phyloP scores from a whole-genome alignment of 192 early-diverging fungal species.

The Podochytrium sp. region DNA sequence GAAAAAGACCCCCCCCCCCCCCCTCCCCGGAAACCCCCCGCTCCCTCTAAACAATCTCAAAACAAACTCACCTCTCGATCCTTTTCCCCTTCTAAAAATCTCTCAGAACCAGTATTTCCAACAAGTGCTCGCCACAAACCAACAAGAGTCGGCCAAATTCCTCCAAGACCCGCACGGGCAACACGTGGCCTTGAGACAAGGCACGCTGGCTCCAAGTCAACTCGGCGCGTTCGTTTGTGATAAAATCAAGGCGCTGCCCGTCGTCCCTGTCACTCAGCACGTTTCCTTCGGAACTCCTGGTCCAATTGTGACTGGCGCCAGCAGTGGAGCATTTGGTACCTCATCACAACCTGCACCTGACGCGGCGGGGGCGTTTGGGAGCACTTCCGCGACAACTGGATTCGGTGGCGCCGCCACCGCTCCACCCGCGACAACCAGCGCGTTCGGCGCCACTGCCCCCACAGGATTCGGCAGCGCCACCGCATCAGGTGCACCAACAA shows the following conservation, averaged over 20 bases:
- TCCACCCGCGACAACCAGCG: not conserved
- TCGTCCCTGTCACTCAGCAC: not conserved
- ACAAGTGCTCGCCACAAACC: not conserved
- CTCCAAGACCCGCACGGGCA: not conserved
- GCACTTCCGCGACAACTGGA: not conserved
- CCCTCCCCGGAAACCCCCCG: too few relatives aligned
- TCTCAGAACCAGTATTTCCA: constrained; percentile 6
- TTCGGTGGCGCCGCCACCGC: not conserved
- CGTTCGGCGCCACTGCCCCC: not conserved
- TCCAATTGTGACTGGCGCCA: not conserved
- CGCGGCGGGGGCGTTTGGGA: too few relatives aligned
- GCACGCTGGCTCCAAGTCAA: not conserved
- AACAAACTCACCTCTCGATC: too few relatives aligned
- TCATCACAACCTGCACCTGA: too few relatives aligned
- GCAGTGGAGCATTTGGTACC: not conserved
- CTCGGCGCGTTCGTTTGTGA: not conserved
- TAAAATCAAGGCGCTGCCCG: not conserved
- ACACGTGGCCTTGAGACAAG: not conserved
- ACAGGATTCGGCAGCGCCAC: not conserved
- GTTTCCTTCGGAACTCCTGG: not conserved
- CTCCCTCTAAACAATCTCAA: too few relatives aligned
- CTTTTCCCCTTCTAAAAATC: too few relatives aligned
- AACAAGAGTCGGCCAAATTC: not conserved
- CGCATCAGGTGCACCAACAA: not conserved
- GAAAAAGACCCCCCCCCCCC: too few relatives aligned